Evolutionary conservation across 192 early-diverging fungal genomes (phyloP).

Genomic region (Helicostylum pulchrum): DNA sequence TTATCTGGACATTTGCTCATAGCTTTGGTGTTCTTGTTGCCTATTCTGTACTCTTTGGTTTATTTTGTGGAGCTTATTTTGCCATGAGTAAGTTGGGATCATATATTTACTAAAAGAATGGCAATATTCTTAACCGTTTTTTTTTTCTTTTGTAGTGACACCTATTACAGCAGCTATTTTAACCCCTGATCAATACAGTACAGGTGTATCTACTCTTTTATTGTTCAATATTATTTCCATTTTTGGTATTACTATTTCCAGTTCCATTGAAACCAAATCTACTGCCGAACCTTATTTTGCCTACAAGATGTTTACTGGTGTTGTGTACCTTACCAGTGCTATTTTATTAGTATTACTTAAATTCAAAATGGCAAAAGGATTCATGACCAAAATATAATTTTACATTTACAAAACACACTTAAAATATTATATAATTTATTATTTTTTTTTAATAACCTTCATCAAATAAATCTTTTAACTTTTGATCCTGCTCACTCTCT

Average conservation of each 20-base stretch:
- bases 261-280: constrained; percentile 30
- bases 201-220: constrained; percentile 24
- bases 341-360: constrained; percentile 8
- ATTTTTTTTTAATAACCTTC: constrained; percentile 9
- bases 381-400: no score
- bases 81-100: constrained; percentile 10
- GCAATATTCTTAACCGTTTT: not conserved
- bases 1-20: constrained; percentile 34
- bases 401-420: no score
- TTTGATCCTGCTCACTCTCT: not conserved
- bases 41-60: constrained; percentile 18
- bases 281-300: constrained; percentile 27
- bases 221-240: constrained; percentile 28
- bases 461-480: constrained; percentile 18
- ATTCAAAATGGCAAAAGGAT: not conserved
- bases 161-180: constrained; percentile 23
- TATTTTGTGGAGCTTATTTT: constrained; percentile 20
- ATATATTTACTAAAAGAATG: not conserved
- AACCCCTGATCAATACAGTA: constrained; percentile 21
- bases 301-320: constrained; percentile 43
- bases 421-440: no score
- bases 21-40: constrained; percentile 25
- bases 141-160: constrained; percentile 3
- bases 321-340: constrained; percentile 9
- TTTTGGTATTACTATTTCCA: constrained; percentile 33